Evolutionary conservation across 805 yeast genomes (phyloP).

Genomic region (Starmerella stigmatis): DNA sequence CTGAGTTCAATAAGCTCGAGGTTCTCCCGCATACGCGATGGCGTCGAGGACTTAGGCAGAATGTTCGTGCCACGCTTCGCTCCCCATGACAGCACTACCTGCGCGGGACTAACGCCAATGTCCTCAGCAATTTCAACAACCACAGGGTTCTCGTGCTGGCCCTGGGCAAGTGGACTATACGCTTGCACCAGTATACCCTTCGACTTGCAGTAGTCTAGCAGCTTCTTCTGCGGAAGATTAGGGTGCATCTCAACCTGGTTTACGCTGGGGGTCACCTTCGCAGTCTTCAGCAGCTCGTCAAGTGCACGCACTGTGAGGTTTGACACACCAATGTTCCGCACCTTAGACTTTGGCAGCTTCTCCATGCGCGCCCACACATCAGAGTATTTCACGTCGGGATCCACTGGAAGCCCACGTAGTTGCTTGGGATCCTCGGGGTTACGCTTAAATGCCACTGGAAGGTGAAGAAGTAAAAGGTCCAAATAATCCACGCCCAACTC

Average conservation of each 20-base stretch:
- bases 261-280: constrained; percentile 49
- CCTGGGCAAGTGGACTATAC: constrained; percentile 31
- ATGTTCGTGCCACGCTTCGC: constrained; percentile 42
- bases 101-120: constrained; percentile 39
- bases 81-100: constrained; percentile 20
- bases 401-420: constrained; percentile 13
- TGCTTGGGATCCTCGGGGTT: constrained; percentile 15
- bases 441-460: constrained; percentile 45
- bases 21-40: constrained; percentile 42
- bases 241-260: constrained; percentile 72
- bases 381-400: constrained; percentile 6
- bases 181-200: constrained; percentile 17
- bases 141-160: constrained; percentile 35
- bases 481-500: constrained; percentile 63
- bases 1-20: constrained; percentile 34
- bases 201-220: constrained; percentile 40
- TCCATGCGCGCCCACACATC: constrained; percentile 53
- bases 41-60: constrained; percentile 58
- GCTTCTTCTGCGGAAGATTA: constrained; percentile 51
- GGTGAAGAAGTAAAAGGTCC: constrained; percentile 67
- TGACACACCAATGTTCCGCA: constrained; percentile 62
- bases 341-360: constrained; percentile 41
- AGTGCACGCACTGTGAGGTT: constrained; percentile 48
- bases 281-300: constrained; percentile 37
- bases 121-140: constrained; percentile 48